Conservation (phyloP, 441 rosid genomes). For the Corymbia citriodora region DNA sequence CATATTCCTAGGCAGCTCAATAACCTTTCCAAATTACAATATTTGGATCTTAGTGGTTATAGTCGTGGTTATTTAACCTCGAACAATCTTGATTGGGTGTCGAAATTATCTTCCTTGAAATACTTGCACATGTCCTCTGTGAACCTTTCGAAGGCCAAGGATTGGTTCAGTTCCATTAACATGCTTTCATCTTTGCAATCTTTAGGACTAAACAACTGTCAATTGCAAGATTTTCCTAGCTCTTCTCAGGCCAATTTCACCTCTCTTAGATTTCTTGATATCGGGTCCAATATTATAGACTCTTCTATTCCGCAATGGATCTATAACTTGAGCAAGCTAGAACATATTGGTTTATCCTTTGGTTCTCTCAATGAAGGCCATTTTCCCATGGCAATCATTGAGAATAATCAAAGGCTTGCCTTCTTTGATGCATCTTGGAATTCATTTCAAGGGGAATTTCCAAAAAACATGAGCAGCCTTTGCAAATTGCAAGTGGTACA, state of each 20-base stretch:
- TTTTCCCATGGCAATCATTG: not conserved
- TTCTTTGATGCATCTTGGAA: fast-evolving
- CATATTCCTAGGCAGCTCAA: not conserved
- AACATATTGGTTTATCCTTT: not conserved
- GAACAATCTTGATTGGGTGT: not conserved
- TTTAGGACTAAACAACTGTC: fast-evolving
- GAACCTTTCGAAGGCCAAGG: not conserved
- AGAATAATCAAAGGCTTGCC: not conserved
- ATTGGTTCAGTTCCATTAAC: not conserved
- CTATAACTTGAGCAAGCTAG: not conserved
- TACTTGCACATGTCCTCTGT: not conserved
- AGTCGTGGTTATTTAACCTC: not conserved
- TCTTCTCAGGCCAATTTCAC: not conserved
- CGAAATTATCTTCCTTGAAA: not conserved
- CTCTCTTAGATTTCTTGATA: not conserved
- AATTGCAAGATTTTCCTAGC: not conserved
- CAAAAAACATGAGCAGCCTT: not conserved
- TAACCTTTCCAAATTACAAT: not conserved
- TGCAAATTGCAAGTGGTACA: not conserved
- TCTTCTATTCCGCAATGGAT: not conserved
- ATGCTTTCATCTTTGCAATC: not conserved
- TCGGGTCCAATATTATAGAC: not conserved
- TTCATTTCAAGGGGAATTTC: not conserved
- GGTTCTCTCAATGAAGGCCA: fast-evolving
- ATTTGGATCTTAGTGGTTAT: not conserved